phyloP scores from a whole-genome alignment of 768 basidiomycete species.

The Termitomyces sp. region DNA sequence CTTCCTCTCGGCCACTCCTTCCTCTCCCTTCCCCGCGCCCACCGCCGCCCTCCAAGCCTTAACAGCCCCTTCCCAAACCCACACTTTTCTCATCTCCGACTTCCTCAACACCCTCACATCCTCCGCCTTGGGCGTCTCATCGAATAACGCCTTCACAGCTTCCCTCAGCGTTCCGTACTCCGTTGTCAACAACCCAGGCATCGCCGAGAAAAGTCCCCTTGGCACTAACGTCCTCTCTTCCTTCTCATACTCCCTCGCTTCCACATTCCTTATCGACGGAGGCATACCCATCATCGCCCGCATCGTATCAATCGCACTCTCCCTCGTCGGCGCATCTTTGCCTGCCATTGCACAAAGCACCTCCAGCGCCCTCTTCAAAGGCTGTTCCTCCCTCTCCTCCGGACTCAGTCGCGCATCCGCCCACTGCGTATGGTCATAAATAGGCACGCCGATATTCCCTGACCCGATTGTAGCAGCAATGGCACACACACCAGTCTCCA shows the following conservation, averaged over 20 bases:
- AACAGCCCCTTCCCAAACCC: slow-evolving; percentile 19
- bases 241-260: slow-evolving; percentile 6
- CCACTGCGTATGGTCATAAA: slow-evolving; percentile 4
- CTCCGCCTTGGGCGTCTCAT: slow-evolving; percentile 44
- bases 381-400: slow-evolving; percentile 32
- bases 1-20: slow-evolving; percentile 9
- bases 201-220: slow-evolving; percentile 47
- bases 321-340: slow-evolving; percentile 45
- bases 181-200: slow-evolving; percentile 48
- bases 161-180: slow-evolving; percentile 44
- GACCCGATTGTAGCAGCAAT: slow-evolving; percentile 15
- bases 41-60: slow-evolving; percentile 14
- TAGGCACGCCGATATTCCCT: slow-evolving; percentile 7
- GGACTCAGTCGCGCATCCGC: slow-evolving; percentile 26
- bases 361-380: slow-evolving; percentile 40
- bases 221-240: slow-evolving; percentile 41
- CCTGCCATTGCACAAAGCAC: slow-evolving; percentile 54
- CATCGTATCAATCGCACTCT: slow-evolving; percentile 51
- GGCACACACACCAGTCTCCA: slow-evolving; percentile 14
- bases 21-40: slow-evolving; percentile 3
- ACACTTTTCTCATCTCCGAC: slow-evolving; percentile 54
- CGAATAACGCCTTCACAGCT: slow-evolving; percentile 47
- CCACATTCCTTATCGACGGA: neutral
- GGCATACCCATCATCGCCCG: slow-evolving; percentile 30
- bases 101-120: slow-evolving; percentile 55